Evolutionary conservation across 2,329 filamentous ascomycete species (phyloP).

Genomic region (Fusarium sacchari): DNA sequence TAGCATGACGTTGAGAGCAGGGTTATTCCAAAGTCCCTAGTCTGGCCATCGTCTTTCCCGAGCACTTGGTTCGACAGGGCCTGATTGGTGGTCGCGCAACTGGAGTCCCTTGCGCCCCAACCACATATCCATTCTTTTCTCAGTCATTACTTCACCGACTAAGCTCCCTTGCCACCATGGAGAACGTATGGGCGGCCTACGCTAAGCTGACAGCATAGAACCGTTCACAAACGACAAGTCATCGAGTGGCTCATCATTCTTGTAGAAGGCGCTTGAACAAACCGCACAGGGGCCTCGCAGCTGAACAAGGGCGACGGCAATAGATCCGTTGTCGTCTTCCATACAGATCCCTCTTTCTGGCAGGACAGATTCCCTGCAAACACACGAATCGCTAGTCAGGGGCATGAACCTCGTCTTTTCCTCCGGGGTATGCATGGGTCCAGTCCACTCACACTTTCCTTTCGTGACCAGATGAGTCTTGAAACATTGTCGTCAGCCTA

Average conservation of each 20-base stretch:
- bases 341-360: conserved; percentile 7
- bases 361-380: conserved; percentile 19
- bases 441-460: conserved; percentile 37
- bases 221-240: conserved; percentile 11
- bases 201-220: conserved; percentile 37
- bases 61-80: conserved; percentile 38
- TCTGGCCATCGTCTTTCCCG: conserved; percentile 34
- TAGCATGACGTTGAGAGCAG: conserved; percentile 31
- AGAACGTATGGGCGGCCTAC: conserved; percentile 37
- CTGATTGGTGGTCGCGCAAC: conserved; percentile 44
- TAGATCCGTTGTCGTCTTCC: conserved; percentile 4
- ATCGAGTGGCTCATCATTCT: conserved; percentile 19
- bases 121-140: conserved; percentile 22
- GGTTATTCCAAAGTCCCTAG: conserved; percentile 31
- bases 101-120: conserved; percentile 28
- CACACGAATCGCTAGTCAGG: conserved; percentile 40
- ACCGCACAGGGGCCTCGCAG: conserved; percentile 21
- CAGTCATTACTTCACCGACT: conserved; percentile 33
- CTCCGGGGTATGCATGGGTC: conserved; percentile 32
- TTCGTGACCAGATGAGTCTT: conserved; percentile 42
- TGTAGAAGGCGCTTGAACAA: conserved; percentile 14
- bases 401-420: conserved; percentile 34
- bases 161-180: conserved; percentile 33
- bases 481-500: conserved; percentile 47
- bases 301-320: conserved; percentile 30